phyloP scores from a whole-genome alignment of 2,329 filamentous ascomycete genomes.

The Orbilia brochopaga region DNA sequence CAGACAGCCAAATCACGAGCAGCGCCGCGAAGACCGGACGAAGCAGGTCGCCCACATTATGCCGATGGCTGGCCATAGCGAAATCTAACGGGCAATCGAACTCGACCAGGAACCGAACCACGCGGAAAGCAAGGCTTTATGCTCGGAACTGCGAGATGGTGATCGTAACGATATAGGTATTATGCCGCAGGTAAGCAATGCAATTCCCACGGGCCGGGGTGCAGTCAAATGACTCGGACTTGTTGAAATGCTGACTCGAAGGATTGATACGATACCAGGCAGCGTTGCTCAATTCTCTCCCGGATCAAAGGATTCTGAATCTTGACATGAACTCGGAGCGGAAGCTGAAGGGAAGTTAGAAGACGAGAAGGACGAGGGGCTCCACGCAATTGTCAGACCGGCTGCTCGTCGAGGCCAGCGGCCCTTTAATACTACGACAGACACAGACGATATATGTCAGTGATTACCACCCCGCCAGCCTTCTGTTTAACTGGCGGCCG shows the following conservation, averaged over 20 bases:
- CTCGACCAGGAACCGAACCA: neutral
- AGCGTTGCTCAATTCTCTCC: neutral
- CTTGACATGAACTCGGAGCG: neutral
- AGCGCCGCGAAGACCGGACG: conserved; percentile 19
- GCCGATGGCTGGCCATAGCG: conserved; percentile 21
- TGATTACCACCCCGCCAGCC: neutral
- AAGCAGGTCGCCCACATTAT: conserved; percentile 16
- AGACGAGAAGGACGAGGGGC: neutral
- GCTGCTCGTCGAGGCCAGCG: neutral
- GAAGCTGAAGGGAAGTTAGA: neutral
- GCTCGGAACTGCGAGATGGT: too few relatives aligned
- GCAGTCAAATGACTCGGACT: neutral
- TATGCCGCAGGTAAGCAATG: neutral
- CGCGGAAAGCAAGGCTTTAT: neutral
- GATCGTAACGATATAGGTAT: too few relatives aligned
- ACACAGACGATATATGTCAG: neutral
- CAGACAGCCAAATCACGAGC: conserved; percentile 19
- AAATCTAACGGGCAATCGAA: neutral
- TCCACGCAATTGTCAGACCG: neutral
- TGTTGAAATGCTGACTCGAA: neutral
- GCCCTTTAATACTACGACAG: neutral
- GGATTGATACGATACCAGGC: neutral
- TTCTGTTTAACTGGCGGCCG: neutral
- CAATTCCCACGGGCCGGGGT: neutral
- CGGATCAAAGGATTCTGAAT: neutral